Evolutionary conservation across 345 rosid species (phyloP).

Genomic region (Pistacia vera): DNA sequence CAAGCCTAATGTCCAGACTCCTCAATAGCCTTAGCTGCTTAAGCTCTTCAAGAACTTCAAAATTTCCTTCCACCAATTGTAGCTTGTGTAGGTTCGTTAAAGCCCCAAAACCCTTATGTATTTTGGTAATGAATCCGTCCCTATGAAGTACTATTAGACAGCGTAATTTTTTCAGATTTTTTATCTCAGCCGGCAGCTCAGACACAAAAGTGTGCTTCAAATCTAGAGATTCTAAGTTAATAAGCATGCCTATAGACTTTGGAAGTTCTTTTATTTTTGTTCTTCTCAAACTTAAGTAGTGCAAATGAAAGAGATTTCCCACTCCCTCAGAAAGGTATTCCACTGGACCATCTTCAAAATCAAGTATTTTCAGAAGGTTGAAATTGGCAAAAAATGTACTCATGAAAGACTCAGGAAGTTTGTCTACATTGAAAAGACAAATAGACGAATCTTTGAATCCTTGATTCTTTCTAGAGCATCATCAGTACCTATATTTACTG

Average conservation of each 20-base stretch:
- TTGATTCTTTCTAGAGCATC: too few species aligned
- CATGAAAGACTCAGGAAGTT: too few species aligned
- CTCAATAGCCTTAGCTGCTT: not conserved
- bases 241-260: constrained; percentile 8
- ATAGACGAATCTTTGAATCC: too few species aligned
- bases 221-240: not conserved
- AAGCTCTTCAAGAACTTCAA: not conserved
- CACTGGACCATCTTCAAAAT: not conserved
- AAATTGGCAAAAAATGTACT: too few species aligned
- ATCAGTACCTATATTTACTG: too few species aligned
- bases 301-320: not conserved
- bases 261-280: not conserved
- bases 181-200: not conserved
- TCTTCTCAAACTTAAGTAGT: constrained; percentile 1
- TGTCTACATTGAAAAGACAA: too few species aligned
- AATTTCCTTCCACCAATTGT: rapidly evolving
- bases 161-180: not conserved
- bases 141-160: not conserved
- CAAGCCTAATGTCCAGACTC: constrained; percentile 11
- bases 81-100: too few species aligned
- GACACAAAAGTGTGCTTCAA: not conserved
- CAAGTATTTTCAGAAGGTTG: not conserved
- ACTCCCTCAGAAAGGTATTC: not conserved
- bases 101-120: not conserved
- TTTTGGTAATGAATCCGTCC: rapidly evolving